Evolutionary conservation across 495 filamentous ascomycete species (phyloP).

Genomic region (Pseudotulostoma volvatum): DNA sequence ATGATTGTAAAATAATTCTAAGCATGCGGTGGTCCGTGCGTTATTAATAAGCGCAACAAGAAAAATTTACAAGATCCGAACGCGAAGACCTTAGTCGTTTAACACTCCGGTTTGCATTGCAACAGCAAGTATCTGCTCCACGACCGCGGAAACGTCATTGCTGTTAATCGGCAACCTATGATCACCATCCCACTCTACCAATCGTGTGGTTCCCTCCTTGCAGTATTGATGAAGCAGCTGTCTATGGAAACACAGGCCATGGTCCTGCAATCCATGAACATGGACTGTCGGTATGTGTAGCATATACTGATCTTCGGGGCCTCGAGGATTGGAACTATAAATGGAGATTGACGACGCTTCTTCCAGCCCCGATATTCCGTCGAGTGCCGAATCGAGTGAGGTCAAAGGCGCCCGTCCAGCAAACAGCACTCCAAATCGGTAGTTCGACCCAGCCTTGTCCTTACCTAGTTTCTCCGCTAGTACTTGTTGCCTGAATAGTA

Average conservation of each 20-base stretch:
- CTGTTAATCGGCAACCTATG: conserved; percentile 43
- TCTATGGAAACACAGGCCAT: conserved; percentile 34
- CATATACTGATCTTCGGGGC: not conserved
- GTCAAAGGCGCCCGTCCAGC: conserved; percentile 41
- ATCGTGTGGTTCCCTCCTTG: conserved; percentile 19
- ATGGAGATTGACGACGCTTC: conserved; percentile 15
- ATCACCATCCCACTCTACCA: conserved; percentile 46
- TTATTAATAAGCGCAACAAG: too few species aligned
- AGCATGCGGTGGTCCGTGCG: too few species aligned
- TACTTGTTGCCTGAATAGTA: conserved; percentile 35
- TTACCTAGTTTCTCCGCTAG: conserved; percentile 11
- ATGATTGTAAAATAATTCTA: too few species aligned
- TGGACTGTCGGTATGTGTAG: conserved; percentile 39
- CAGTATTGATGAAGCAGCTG: conserved; percentile 34
- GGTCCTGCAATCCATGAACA: conserved; percentile 43
- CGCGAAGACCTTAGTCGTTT: too few species aligned
- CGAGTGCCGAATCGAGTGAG: conserved; percentile 17
- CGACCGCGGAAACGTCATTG: conserved; percentile 34
- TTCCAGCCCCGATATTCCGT: conserved; percentile 24
- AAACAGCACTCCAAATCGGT: conserved; percentile 31
- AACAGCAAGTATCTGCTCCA: conserved; percentile 27
- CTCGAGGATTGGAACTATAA: not conserved
- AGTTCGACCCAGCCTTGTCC: conserved; percentile 38
- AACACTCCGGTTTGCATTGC: conserved; percentile 17
- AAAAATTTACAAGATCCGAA: too few species aligned